phyloP scores from a whole-genome alignment of 257 asterid species.

The Solanum virginianum region DNA sequence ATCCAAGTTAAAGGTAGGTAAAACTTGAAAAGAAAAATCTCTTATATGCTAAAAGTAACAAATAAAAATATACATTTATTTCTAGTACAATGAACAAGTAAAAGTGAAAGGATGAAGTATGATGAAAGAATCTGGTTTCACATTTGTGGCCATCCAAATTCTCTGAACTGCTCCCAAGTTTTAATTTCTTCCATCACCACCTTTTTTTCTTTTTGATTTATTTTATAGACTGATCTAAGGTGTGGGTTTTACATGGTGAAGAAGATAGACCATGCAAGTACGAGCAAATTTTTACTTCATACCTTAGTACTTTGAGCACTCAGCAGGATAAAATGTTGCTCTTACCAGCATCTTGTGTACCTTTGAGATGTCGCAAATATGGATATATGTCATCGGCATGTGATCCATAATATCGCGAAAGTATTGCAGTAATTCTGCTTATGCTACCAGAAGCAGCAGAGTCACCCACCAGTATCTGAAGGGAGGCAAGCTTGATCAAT shows the following conservation, averaged over 20 bases:
- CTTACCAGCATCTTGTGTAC: background rate
- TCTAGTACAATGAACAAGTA: too few species aligned
- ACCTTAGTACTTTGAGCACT: background rate
- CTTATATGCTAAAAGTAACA: too few species aligned
- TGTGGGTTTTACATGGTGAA: background rate
- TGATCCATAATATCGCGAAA: conserved; percentile 55
- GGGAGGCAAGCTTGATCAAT: conserved; percentile 61
- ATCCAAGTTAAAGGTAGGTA: too few species aligned
- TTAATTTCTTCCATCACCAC: too few species aligned
- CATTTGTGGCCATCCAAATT: too few species aligned
- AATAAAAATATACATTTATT: too few species aligned
- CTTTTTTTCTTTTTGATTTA: too few species aligned
- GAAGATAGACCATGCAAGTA: background rate
- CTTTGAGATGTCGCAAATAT: conserved; percentile 17
- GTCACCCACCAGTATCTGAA: conserved; percentile 40
- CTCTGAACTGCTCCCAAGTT: too few species aligned
- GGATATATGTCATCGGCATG: conserved; percentile 52
- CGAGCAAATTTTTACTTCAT: background rate
- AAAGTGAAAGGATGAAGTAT: too few species aligned
- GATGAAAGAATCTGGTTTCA: too few species aligned
- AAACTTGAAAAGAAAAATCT: too few species aligned
- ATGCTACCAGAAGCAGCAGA: conserved; percentile 18
- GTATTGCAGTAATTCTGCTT: conserved; percentile 24
- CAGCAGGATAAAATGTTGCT: background rate
- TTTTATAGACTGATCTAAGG: background rate